These are phyloP conservation scores for Boletus barrowsii DNA, from an alignment of 768 basidiomycete genomes.

Conservation along the genomic window DNA sequence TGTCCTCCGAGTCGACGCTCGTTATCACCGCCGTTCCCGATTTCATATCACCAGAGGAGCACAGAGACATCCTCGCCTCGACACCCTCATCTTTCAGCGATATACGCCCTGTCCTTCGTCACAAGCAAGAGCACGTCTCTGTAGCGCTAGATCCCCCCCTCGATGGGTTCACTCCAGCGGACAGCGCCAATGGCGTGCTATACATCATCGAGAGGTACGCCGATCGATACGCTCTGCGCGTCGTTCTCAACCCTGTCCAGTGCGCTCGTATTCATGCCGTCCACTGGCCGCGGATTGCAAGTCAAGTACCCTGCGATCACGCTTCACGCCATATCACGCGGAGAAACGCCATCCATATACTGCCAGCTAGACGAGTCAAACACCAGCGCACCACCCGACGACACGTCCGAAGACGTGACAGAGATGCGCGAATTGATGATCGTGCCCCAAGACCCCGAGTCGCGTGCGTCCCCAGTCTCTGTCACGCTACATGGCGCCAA, in stretches of 20 bases:
- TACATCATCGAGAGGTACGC: conserved; percentile 84
- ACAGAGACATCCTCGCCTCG: conserved; percentile 60
- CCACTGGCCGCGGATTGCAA: conserved; percentile 70
- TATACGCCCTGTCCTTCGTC: conserved; percentile 79
- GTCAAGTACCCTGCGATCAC: conserved; percentile 89
- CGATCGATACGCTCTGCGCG: conserved; percentile 2
- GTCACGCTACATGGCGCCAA: not conserved
- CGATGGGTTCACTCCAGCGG: conserved; percentile 52
- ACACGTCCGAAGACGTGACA: conserved; percentile 35
- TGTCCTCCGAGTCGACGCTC: conserved; percentile 18
- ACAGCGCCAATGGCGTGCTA: conserved; percentile 60
- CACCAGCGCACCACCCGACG: conserved; percentile 33
- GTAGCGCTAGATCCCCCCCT: conserved; percentile 68
- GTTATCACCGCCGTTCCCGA: conserved; percentile 41
- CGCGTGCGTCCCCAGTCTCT: conserved; percentile 48
- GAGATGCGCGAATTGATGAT: conserved; percentile 83
- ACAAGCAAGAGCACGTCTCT: conserved; percentile 69
- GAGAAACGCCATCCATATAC: conserved; percentile 74
- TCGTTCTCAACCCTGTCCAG: conserved; percentile 37
- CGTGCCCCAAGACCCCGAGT: conserved; percentile 52
- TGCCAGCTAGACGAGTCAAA: conserved; percentile 87
- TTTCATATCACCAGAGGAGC: conserved; percentile 62
- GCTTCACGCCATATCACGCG: conserved; percentile 87
- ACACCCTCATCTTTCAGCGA: conserved; percentile 83
- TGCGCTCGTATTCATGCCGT: conserved; percentile 72